Evolutionary conservation across 1,139 yeast genomes (phyloP).

Genomic region (Pneumocystis murina): DNA sequence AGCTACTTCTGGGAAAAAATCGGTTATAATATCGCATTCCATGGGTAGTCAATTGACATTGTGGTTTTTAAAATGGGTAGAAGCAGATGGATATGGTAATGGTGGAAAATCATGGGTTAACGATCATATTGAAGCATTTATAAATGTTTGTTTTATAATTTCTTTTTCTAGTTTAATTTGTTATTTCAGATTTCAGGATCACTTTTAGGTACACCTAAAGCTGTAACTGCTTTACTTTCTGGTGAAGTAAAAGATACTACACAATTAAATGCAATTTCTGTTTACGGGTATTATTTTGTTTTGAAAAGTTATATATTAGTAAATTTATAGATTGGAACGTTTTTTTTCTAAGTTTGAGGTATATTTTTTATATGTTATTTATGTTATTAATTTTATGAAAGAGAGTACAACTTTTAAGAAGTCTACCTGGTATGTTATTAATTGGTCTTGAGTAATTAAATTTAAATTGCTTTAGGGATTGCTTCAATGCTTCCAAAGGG

Average conservation of each 20-base stretch:
- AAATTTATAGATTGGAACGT: constrained; percentile 44
- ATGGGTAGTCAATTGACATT: constrained; percentile 88
- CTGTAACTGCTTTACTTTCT: constrained; percentile 75
- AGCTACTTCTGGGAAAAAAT: constrained; percentile 46
- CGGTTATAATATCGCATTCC: constrained; percentile 77
- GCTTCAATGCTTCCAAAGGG: constrained; percentile 96
- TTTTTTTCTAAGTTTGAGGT: constrained; percentile 71
- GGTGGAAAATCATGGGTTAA: constrained; percentile 86
- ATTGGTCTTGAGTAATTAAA: neutral
- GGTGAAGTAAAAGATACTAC: constrained; percentile 98
- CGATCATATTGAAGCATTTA: constrained; percentile 58
- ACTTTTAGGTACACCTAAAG: constrained; percentile 81
- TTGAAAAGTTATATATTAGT: neutral
- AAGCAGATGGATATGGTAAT: constrained; percentile 67
- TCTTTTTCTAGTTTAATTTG: neutral
- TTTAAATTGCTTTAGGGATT: constrained; percentile 29
- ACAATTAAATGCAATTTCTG: constrained; percentile 80
- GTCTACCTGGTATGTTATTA: neutral
- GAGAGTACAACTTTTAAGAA: neutral
- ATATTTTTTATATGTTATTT: neutral
- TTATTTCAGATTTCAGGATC: constrained; percentile 65
- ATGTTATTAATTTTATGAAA: neutral
- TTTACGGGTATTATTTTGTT: constrained; percentile 40
- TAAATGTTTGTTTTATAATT: constrained; percentile 20
- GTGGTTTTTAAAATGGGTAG: constrained; percentile 91